Conservation (phyloP, 1,139 yeast genomes). For the Pichia cactophila region DNA sequence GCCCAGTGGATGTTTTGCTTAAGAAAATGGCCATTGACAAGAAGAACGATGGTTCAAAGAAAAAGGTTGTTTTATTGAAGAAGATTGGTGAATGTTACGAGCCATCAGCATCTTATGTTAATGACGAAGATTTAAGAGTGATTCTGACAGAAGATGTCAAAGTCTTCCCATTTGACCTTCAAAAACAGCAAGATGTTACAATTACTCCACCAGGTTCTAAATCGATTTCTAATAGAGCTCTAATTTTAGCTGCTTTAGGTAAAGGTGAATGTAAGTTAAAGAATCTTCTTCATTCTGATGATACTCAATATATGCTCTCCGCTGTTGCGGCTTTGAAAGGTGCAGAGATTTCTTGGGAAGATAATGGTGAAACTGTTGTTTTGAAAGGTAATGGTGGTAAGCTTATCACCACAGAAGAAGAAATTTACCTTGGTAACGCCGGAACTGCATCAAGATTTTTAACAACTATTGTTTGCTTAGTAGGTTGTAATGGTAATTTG, state of each 20-base stretch:
- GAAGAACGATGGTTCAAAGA: conserved; percentile 88
- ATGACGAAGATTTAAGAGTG: conserved; percentile 72
- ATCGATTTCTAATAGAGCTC: conserved; percentile 91
- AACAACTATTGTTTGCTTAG: conserved; percentile 85
- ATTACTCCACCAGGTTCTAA: conserved; percentile 94
- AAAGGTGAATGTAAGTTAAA: conserved; percentile 75
- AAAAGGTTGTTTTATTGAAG: conserved; percentile 78
- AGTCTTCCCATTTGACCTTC: conserved; percentile 47
- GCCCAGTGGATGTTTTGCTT: conserved; percentile 66
- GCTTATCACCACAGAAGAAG: conserved; percentile 50
- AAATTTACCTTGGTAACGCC: conserved; percentile 88
- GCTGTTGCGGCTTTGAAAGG: conserved; percentile 79
- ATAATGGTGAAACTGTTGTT: conserved; percentile 82
- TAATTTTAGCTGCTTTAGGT: conserved; percentile 87
- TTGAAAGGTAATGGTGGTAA: conserved; percentile 84
- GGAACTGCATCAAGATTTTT: conserved; percentile 97
- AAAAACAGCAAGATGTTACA: conserved; percentile 38
- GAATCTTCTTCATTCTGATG: conserved; percentile 89
- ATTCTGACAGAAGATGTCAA: conserved; percentile 77
- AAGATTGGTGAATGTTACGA: conserved; percentile 86
- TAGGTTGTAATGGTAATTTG: conserved; percentile 37
- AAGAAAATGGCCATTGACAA: conserved; percentile 92
- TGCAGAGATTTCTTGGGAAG: conserved; percentile 73
- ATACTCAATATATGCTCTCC: conserved; percentile 87
- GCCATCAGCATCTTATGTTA: conserved; percentile 75